Evolutionary conservation across 1,284 basidiomycete species (phyloP).

Genomic region (Microbotryum saponariae): DNA sequence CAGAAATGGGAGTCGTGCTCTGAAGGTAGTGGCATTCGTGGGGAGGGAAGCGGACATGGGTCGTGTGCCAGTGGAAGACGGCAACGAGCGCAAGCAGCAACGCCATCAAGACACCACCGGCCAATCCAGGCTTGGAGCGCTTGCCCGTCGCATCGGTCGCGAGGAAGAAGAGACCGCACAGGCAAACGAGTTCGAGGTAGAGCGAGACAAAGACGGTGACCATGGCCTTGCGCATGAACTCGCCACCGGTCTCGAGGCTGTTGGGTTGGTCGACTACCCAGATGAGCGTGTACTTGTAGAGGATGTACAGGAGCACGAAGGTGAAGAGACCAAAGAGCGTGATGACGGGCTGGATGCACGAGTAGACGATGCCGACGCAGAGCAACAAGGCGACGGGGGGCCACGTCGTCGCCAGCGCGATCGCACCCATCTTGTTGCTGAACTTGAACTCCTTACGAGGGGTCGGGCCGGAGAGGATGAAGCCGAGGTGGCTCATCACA

Average conservation of each 20-base stretch:
- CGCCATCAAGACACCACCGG: slow-evolving; percentile 42
- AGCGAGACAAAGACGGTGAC: slow-evolving; percentile 41
- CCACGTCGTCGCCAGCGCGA: slow-evolving; percentile 6
- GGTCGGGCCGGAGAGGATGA: no score
- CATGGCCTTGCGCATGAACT: slow-evolving; percentile 43
- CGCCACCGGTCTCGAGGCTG: slow-evolving; percentile 42
- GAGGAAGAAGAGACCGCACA: slow-evolving; percentile 43
- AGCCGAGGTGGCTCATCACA: background rate
- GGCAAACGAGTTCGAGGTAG: slow-evolving; percentile 32
- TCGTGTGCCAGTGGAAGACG: slow-evolving; percentile 37
- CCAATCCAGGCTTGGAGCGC: slow-evolving; percentile 38
- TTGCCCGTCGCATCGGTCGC: slow-evolving; percentile 34
- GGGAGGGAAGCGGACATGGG: slow-evolving; percentile 33
- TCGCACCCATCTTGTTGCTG: slow-evolving; percentile 10
- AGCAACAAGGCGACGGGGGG: slow-evolving; percentile 38
- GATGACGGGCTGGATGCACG: slow-evolving; percentile 44
- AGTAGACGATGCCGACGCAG: slow-evolving; percentile 43
- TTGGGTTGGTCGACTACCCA: slow-evolving; percentile 43
- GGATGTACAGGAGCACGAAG: slow-evolving; percentile 39
- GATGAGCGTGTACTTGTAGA: slow-evolving; percentile 43
- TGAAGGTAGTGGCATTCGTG: no score
- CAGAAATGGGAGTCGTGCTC: no score
- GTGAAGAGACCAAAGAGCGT: slow-evolving; percentile 38
- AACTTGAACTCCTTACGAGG: slow-evolving; percentile 8
- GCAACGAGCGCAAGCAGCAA: slow-evolving; percentile 36